Evolutionary conservation across 371 early-diverging fungal genomes (phyloP), one percentile per base, ranked within the genome.

Genomic region (Mucor irregularis): DNA sequence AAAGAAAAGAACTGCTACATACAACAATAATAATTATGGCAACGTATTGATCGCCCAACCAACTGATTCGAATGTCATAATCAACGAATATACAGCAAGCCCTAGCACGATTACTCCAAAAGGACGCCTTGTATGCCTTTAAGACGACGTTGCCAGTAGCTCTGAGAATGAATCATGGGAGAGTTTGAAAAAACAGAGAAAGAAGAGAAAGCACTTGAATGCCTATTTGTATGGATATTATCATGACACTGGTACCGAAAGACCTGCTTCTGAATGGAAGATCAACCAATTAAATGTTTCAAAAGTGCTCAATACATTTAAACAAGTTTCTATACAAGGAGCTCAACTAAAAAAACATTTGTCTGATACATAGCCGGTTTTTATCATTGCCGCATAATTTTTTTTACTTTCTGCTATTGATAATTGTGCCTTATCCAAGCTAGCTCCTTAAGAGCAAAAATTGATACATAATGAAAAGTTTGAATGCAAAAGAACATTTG

Each of bases 11-110:
- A 4, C 34, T 28, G 16, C 47, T 31, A 24, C 9, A 24, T 19
- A 24, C 48, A 48, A 48, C 28, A 48, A 48, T 28, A 48, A 48
- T 33, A 47, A 47, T 24, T 48, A 48, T 48, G 48, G 48, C 48
- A 48, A 48, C 19, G 28, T 48, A 21, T 48, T 48, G 10, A 48
- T 48, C 48, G 48, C 34, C 11, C 48, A 48, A 21, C 34, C 48
- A 48, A 48, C 16, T 48, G 34, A 48, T 48, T n/a, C n/a, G n/a
- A n/a, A n/a, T n/a, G n/a, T n/a, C n/a, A n/a, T n/a, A n/a, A n/a
- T n/a, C n/a, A n/a, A n/a, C n/a, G n/a, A n/a, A n/a, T n/a, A n/a
- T n/a, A n/a, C n/a, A n/a, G n/a, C n/a, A n/a, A n/a, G n/a, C n/a
- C n/a, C n/a, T n/a, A n/a, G n/a, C n/a, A n/a, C n/a, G n/a, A n/a